Evolutionary conservation across 257 asterid genomes (phyloP).

Genomic region (Nicotiana tomentosiformis): DNA sequence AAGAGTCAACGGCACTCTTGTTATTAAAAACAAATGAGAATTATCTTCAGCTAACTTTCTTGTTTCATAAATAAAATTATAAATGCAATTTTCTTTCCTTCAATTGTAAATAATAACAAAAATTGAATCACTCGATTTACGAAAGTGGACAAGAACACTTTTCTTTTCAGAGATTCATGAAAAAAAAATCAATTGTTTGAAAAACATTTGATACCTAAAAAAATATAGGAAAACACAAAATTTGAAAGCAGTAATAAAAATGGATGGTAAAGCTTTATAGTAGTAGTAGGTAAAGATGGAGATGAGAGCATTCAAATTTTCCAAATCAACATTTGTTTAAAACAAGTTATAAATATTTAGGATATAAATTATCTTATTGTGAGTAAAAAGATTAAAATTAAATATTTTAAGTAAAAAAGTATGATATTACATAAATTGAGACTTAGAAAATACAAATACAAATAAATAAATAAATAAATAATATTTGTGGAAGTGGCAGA

Average conservation of each 20-base stretch:
- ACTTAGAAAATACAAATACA: background rate
- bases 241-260: background rate
- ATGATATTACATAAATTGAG: too few species aligned
- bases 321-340: background rate
- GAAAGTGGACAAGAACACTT: background rate
- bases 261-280: background rate
- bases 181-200: background rate
- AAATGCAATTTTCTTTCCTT: background rate
- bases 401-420: too few species aligned
- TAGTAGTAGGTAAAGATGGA: background rate
- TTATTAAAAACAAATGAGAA: too few species aligned
- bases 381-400: too few species aligned
- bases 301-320: background rate
- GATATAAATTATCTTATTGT: too few species aligned
- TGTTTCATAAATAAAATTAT: too few species aligned
- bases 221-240: background rate
- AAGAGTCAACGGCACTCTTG: background rate
- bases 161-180: background rate
- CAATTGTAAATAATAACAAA: background rate
- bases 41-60: too few species aligned
- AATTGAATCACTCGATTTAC: background rate
- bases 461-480: background rate
- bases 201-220: background rate
- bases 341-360: too few species aligned
- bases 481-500: constrained; percentile 51